phyloP scores from a whole-genome alignment of 139 green algal genomes.

The Tetradesmus lagerheimii region DNA sequence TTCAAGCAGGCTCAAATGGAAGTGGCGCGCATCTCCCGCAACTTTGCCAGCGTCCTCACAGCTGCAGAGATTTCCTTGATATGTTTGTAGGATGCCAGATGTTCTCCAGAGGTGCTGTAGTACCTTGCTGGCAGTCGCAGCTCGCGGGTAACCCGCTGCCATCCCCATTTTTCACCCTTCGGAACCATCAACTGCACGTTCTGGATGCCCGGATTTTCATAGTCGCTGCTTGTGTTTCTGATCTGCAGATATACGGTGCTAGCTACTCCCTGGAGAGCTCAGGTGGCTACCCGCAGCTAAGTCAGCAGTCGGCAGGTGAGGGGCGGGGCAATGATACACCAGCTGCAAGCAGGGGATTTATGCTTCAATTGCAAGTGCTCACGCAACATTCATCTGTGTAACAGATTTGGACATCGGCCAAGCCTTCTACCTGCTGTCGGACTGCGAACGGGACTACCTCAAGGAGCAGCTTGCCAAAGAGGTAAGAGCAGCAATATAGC shows the following conservation, averaged over 20 bases:
- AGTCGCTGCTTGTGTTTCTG: not conserved
- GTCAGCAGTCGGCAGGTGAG: not conserved
- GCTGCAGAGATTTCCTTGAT: not conserved
- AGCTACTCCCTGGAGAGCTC: not conserved
- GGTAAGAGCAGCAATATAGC: not conserved
- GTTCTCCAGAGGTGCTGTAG: not conserved
- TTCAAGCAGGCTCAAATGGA: not conserved
- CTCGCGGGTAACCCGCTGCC: not conserved
- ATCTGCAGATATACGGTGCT: not conserved
- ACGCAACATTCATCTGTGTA: not conserved
- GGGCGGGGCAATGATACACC: not conserved
- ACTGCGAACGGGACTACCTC: constrained; percentile 6
- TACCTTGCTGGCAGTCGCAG: not conserved
- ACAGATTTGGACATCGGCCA: not conserved
- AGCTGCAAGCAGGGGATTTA: not conserved
- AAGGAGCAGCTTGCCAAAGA: constrained; percentile 3
- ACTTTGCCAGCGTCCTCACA: not conserved
- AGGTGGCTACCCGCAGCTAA: not conserved
- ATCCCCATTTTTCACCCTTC: not conserved
- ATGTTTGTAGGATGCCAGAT: not conserved
- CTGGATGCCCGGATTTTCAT: not conserved
- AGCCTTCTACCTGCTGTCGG: constrained; percentile 23
- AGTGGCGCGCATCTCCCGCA: not conserved
- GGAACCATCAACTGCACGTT: not conserved
- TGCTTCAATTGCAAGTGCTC: not conserved